phyloP scores from a whole-genome alignment of 2,329 filamentous ascomycete genomes.

The Scedosporium apiospermum region DNA sequence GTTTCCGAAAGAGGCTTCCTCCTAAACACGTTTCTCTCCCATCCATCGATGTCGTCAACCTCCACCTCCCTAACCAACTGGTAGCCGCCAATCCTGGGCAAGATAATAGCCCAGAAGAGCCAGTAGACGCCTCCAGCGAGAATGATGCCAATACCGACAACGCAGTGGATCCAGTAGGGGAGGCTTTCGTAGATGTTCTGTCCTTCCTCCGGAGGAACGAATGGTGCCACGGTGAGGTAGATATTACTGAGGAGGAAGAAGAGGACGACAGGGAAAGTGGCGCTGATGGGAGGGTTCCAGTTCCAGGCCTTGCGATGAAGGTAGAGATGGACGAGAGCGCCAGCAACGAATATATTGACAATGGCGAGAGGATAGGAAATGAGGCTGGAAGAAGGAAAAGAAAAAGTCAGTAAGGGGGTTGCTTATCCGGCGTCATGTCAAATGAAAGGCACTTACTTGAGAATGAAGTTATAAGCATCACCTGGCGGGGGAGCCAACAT shows the following conservation, averaged over 20 bases:
- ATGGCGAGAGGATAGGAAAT: conserved; percentile 56
- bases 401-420: conserved; percentile 5
- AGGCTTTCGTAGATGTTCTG: conserved; percentile 44
- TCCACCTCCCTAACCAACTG: conserved; percentile 44
- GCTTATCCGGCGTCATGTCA: background rate
- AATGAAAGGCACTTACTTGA: conserved; percentile 32
- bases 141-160: conserved; percentile 47
- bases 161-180: conserved; percentile 49
- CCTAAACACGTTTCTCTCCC: conserved; percentile 48
- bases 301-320: conserved; percentile 33
- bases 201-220: conserved; percentile 39
- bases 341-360: conserved; percentile 45
- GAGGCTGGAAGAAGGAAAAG: conserved; percentile 29
- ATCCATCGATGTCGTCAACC: conserved; percentile 50
- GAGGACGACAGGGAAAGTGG: conserved; percentile 41
- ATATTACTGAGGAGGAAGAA: conserved; percentile 54
- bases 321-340: conserved; percentile 44
- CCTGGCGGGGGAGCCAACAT: conserved; percentile 59
- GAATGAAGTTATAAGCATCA: conserved; percentile 55
- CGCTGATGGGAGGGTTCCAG: conserved; percentile 46
- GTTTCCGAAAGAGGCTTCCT: conserved; percentile 22
- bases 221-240: conserved; percentile 51
- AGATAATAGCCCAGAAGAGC: conserved; percentile 42
- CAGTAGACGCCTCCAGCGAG: conserved; percentile 44
- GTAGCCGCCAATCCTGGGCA: conserved; percentile 44